Evolutionary conservation across 768 basidiomycete genomes (phyloP), one percentile per base, ranked within the genome.

Genomic region (Calocybe gangraenosa): DNA sequence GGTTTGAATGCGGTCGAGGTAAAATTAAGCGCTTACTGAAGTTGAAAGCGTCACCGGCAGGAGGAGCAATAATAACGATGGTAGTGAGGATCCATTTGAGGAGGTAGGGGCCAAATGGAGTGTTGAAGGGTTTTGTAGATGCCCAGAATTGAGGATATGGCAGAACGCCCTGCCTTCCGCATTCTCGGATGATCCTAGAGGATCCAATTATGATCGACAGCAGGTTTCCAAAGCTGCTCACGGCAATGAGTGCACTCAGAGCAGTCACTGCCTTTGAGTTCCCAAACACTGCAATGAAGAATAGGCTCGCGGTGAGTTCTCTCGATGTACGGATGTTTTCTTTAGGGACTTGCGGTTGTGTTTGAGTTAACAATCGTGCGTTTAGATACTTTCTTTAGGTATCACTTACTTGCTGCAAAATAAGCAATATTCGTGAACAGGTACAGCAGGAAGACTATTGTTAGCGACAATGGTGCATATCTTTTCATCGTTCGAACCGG

Each of bases 251-350:
- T 13, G 67, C 63, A 47, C 63, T 62, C 34, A 69, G 61, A 2
- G 68, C 65, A 38, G 64, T 56, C 15, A 66, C 64, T 8, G 61
- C 58, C 11, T 58, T 60, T 20, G 57, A 60, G 40, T 57, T 63
- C 0, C 75, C 74, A 42, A 77, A 79, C 7, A 78, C 74, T 11
- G 67, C 66, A 21, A 65, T 54, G 58, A 79, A 78, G 60, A 78
- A 80, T 14, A 73, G 58, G 20, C 68, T 71, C 2, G 72, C 77
- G 6, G 74, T 65, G 28, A 76, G 65, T 41, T 72, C 67, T 19
- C 69, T 69, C 0, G 74, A 73, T 18, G 55, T 57, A 5, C 63
- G 58, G 33, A 77, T 74, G 30, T 69, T 55, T 31, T 68, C 72
- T 42, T 67, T 65, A 2, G 76, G 72, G 13, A 78, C 70, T 47